phyloP scores from a whole-genome alignment of 2,329 filamentous ascomycete species.

The Pezicula neosporulosa region DNA sequence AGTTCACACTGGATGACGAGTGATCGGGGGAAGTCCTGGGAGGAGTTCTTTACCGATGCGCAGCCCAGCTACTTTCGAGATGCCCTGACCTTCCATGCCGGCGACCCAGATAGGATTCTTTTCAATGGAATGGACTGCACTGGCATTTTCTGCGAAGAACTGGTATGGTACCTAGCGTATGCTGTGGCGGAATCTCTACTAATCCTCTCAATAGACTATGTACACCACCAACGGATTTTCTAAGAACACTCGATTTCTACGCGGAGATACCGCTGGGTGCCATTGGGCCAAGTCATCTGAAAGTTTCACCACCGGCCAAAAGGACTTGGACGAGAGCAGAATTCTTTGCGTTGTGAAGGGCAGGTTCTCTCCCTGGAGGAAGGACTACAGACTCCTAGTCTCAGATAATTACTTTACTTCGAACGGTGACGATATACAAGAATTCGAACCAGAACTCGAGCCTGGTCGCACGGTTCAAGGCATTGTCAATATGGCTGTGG shows the following conservation, averaged over 20 bases:
- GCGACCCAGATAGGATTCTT: constrained; percentile 79
- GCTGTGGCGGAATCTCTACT: constrained; percentile 35
- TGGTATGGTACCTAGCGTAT: constrained; percentile 30
- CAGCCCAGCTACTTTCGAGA: constrained; percentile 50
- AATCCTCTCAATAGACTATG: constrained; percentile 32
- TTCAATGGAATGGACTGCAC: constrained; percentile 74
- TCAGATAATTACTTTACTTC: constrained; percentile 79
- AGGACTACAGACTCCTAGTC: constrained; percentile 74
- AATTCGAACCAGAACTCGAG: constrained; percentile 75
- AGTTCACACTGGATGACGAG: constrained; percentile 77
- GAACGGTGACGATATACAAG: constrained; percentile 46
- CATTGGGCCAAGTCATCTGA: constrained; percentile 81
- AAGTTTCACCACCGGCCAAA: constrained; percentile 67
- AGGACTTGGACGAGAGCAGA: constrained; percentile 63
- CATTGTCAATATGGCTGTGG: constrained; percentile 74
- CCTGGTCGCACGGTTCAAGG: constrained; percentile 72
- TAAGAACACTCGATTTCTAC: constrained; percentile 58
- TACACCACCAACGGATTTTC: constrained; percentile 89
- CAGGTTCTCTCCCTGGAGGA: constrained; percentile 63
- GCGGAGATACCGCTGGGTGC: constrained; percentile 70
- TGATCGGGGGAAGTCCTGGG: constrained; percentile 81
- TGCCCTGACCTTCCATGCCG: constrained; percentile 75
- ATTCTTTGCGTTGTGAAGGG: constrained; percentile 79
- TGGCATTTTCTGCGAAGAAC: constrained; percentile 59
- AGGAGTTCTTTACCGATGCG: constrained; percentile 62